phyloP scores from a whole-genome alignment of 2,329 filamentous ascomycete species.

The Trichoderma brevicompactum region DNA sequence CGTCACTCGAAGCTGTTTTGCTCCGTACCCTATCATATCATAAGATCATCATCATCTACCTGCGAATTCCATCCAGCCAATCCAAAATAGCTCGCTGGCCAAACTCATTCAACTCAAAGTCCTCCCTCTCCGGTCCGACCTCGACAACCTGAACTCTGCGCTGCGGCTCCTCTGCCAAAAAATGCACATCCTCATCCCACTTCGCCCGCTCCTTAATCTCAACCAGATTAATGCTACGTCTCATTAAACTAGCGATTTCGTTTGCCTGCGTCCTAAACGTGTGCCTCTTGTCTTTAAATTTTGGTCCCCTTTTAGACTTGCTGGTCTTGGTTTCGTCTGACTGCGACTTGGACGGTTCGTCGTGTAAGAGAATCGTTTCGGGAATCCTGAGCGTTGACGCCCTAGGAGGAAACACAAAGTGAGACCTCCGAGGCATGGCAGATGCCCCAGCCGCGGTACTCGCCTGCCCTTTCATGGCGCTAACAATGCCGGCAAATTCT shows the following conservation, averaged over 20 bases:
- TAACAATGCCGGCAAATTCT: constrained; percentile 36
- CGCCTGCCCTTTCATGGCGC: constrained; percentile 36
- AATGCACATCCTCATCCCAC: constrained; percentile 48
- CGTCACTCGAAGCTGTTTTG: too few species aligned
- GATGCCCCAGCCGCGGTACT: constrained; percentile 5
- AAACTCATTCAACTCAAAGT: constrained; percentile 25
- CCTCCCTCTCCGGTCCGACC: constrained; percentile 40
- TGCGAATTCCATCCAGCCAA: constrained; percentile 39
- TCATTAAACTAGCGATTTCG: constrained; percentile 55
- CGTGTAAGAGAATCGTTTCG: constrained; percentile 53
- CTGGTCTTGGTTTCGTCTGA: background rate
- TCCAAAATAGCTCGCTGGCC: constrained; percentile 37
- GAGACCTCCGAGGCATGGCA: constrained; percentile 47
- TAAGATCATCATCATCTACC: background rate
- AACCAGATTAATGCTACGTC: constrained; percentile 51
- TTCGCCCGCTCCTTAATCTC: constrained; percentile 50
- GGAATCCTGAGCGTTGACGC: constrained; percentile 55
- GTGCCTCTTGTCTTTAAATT: constrained; percentile 37
- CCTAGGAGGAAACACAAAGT: constrained; percentile 54
- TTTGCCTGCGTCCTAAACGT: constrained; percentile 52
- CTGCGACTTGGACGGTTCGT: constrained; percentile 36
- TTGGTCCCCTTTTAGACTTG: background rate
- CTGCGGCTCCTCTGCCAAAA: constrained; percentile 41
- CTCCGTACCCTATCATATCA: too few species aligned
- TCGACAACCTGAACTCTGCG: constrained; percentile 47